phyloP scores from a whole-genome alignment of 192 early-diverging fungal species.

The Backusella liffmaniae region DNA sequence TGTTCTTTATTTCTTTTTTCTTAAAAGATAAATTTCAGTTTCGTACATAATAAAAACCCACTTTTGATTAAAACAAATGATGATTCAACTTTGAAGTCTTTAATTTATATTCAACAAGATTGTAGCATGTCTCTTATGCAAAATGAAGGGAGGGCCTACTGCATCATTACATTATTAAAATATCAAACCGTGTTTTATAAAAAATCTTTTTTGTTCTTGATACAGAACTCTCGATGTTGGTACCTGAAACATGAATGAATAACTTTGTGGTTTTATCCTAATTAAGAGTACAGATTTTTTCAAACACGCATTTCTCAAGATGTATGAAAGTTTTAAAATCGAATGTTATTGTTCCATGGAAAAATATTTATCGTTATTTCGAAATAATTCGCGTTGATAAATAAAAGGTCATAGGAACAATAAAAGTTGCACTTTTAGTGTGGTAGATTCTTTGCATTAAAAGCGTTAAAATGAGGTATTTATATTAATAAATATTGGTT shows the following conservation, averaged over 20 bases:
- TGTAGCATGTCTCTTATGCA: neutral
- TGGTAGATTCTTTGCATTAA: too few species aligned
- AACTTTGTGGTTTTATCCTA: neutral
- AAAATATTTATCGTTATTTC: neutral
- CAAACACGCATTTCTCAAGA: neutral
- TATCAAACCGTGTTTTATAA: neutral
- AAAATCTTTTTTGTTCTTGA: neutral
- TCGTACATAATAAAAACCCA: neutral
- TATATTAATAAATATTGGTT: neutral
- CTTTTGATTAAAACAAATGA: neutral
- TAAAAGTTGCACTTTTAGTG: too few species aligned
- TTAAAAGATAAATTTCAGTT: neutral
- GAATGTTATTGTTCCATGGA: neutral
- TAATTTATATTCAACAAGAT: neutral
- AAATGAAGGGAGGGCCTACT: neutral
- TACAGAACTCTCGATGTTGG: neutral
- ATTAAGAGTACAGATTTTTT: neutral
- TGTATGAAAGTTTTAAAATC: neutral
- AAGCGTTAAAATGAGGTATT: too few species aligned
- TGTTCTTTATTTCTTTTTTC: neutral
- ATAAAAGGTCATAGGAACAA: neutral
- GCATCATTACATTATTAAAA: neutral
- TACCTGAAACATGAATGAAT: neutral
- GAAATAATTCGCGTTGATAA: neutral
- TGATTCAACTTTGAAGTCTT: neutral